phyloP scores from a whole-genome alignment of 176 grass and related monocot species.

The Ampelocalamus luodianensis region DNA sequence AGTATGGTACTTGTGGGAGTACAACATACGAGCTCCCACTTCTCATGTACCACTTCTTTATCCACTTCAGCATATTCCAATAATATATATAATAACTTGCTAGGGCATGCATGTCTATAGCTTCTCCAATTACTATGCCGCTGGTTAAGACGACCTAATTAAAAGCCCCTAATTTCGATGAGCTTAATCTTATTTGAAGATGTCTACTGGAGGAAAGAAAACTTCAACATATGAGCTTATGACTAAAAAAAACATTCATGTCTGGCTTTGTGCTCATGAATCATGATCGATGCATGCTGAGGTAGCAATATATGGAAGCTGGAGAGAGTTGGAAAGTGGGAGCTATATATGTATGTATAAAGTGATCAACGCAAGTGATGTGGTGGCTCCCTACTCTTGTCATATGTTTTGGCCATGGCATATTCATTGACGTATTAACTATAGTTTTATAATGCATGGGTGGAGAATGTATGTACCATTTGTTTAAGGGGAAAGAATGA shows the following conservation, averaged over 20 bases:
- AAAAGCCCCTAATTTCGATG: neutral
- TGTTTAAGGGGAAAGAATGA: conserved; percentile 45
- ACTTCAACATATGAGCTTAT: too few species aligned
- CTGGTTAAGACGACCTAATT: too few species aligned
- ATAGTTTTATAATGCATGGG: neutral
- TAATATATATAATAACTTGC: neutral
- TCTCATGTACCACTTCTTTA: too few species aligned
- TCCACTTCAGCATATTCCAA: too few species aligned
- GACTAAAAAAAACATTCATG: too few species aligned
- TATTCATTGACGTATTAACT: neutral
- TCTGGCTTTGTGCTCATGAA: too few species aligned
- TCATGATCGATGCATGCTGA: neutral
- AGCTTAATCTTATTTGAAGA: neutral
- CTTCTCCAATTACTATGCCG: too few species aligned
- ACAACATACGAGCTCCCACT: too few species aligned
- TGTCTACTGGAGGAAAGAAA: neutral
- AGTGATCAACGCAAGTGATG: conserved; percentile 34
- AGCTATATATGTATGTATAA: neutral
- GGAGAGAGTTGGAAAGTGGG: conserved; percentile 5
- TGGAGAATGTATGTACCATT: conserved; percentile 35
- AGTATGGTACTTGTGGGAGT: too few species aligned
- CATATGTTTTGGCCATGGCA: conserved; percentile 41
- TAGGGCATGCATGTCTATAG: neutral
- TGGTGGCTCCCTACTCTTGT: conserved; percentile 49
- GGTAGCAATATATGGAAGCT: neutral